phyloP scores from a whole-genome alignment of 164 flowering plant species.

The Piper longum region DNA sequence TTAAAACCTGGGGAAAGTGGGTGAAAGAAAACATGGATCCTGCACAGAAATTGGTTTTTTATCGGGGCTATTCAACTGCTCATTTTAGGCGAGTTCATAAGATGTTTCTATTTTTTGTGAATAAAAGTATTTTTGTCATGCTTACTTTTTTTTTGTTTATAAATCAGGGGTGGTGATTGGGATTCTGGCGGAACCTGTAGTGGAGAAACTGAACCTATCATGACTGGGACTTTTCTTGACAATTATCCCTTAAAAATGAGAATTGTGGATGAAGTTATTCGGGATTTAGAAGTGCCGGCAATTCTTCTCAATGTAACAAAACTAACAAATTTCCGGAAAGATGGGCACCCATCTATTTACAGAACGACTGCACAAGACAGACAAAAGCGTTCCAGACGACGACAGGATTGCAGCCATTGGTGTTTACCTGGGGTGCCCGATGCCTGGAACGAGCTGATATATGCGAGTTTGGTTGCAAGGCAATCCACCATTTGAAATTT shows the following conservation, averaged over 20 bases:
- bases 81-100: conserved; percentile 55
- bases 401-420: conserved; percentile 97
- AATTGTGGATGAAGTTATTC: conserved; percentile 68
- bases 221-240: conserved; percentile 43
- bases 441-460: conserved; percentile 94
- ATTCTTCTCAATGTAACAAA: conserved; percentile 57
- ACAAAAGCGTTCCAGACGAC: conserved; percentile 38
- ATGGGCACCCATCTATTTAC: conserved; percentile 85
- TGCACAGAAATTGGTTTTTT: conserved; percentile 47
- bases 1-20: conserved; percentile 89
- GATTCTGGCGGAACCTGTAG: conserved; percentile 91
- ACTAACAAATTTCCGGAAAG: conserved; percentile 78
- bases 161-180: conserved; percentile 94
- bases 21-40: conserved; percentile 41
- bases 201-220: conserved; percentile 64
- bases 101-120: neutral
- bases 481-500: neutral
- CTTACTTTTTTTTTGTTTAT: neutral
- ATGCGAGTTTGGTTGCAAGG: conserved; percentile 29
- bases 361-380: conserved; percentile 35
- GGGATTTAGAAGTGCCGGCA: conserved; percentile 43
- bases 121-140: neutral
- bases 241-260: conserved; percentile 74
- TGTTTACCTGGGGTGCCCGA: conserved; percentile 97
- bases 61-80: conserved; percentile 85